These are phyloP conservation scores for Cupressus sempervirens DNA, from an alignment of 75 land plant genomes.

Conservation along the genomic window DNA sequence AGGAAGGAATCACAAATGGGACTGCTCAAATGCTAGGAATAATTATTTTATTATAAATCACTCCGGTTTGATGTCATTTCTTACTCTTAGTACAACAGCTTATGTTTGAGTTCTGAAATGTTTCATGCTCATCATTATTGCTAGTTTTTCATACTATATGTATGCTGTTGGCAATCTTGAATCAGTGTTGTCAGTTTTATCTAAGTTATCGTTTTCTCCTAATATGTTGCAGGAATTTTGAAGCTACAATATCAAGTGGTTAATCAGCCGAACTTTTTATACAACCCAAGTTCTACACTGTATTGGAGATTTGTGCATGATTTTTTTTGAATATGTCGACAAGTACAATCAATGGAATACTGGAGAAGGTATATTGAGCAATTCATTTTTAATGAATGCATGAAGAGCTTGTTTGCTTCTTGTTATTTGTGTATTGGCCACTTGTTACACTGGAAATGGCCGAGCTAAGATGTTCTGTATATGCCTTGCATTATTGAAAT, in stretches of 20 bases:
- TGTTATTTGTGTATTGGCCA: not conserved
- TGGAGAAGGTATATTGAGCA: conserved; percentile 53
- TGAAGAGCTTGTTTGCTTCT: not conserved
- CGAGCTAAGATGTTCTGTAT: not conserved
- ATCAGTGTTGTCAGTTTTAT: conserved; percentile 27
- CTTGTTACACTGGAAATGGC: not conserved
- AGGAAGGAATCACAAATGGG: not conserved
- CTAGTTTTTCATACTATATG: not conserved
- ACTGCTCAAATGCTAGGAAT: not conserved
- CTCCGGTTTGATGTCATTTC: not conserved
- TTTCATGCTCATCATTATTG: not conserved
- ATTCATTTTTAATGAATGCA: conserved; percentile 6
- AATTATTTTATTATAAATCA: not conserved
- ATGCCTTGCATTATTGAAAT: not conserved
- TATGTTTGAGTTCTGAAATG: not conserved
- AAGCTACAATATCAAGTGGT: conserved; percentile 19
- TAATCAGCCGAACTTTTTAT: not conserved
- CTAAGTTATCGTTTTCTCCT: conserved; percentile 20
- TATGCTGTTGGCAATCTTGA: conserved; percentile 3
- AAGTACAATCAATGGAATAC: conserved; percentile 47
- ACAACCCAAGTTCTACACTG: not conserved
- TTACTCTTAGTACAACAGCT: not conserved
- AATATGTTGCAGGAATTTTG: conserved; percentile 26
- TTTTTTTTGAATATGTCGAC: conserved; percentile 54
- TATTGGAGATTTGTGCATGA: not conserved